Evolutionary conservation across 495 filamentous ascomycete genomes (phyloP).

Genomic region (Daldinia loculata): DNA sequence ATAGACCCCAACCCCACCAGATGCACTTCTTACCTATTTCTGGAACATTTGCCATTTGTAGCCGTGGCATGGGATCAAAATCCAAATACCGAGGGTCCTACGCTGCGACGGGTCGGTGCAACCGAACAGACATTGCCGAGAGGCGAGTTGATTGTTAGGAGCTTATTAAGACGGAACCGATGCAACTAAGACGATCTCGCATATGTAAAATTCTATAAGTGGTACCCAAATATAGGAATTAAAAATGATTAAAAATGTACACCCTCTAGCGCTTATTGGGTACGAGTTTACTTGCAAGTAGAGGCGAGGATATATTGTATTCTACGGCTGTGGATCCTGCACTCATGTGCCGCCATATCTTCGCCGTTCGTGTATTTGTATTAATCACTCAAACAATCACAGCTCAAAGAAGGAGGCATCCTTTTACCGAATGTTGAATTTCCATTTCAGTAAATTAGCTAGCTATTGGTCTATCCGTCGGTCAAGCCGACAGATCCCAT

Average conservation of each 20-base stretch:
- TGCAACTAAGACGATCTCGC: constrained; percentile 20
- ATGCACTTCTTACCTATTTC: constrained; percentile 27
- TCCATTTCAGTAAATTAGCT: constrained; percentile 32
- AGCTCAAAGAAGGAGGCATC: background rate
- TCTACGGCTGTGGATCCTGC: constrained; percentile 7
- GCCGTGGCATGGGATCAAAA: background rate
- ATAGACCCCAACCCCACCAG: constrained; percentile 21
- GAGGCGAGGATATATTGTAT: background rate
- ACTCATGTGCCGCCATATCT: constrained; percentile 12
- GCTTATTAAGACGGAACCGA: constrained; percentile 13
- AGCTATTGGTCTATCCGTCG: constrained; percentile 23
- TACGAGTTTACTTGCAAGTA: background rate
- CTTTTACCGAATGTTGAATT: constrained; percentile 28
- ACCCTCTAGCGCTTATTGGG: background rate
- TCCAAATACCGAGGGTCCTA: constrained; percentile 32
- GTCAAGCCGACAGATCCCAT: constrained; percentile 5
- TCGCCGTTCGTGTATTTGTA: constrained; percentile 17
- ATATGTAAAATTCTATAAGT: constrained; percentile 4
- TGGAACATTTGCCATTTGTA: constrained; percentile 20
- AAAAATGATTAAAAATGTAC: background rate
- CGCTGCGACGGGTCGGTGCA: constrained; percentile 26
- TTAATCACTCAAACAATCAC: background rate
- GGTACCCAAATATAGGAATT: constrained; percentile 14
- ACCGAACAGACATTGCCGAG: constrained; percentile 31
- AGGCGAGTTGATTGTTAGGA: background rate